Evolutionary conservation across 139 green algal species (phyloP).

Genomic region (Picochlorum sp.): DNA sequence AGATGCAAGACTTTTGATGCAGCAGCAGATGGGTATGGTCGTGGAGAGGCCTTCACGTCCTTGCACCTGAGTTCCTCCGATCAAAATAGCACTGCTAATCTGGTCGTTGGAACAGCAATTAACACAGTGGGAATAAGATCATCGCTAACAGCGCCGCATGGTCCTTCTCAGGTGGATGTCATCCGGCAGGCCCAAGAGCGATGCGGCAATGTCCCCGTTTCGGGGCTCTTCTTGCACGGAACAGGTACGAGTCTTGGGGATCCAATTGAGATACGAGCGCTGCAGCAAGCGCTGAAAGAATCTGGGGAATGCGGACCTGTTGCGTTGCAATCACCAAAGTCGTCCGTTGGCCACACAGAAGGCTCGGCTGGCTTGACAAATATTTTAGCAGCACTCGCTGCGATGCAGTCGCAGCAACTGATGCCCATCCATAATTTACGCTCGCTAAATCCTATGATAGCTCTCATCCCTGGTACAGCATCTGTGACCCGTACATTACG

Average conservation of each 20-base stretch:
- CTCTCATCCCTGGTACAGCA: too few species aligned
- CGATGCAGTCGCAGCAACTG: slow-evolving; percentile 1
- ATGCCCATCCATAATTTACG: slow-evolving; percentile 51
- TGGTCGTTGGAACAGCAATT: slow-evolving; percentile 27
- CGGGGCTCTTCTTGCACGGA: background rate
- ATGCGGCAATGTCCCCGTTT: background rate
- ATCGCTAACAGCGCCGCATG: slow-evolving; percentile 72
- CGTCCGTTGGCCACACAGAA: slow-evolving; percentile 49
- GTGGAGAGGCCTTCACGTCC: slow-evolving; percentile 34
- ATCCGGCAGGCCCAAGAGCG: background rate
- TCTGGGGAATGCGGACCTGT: slow-evolving; percentile 11
- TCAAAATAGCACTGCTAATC: too few species aligned
- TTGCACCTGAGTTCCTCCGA: slow-evolving; percentile 6
- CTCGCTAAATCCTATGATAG: slow-evolving; percentile 41
- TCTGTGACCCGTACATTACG: too few species aligned
- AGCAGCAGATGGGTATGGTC: slow-evolving; percentile 52
- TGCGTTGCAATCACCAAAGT: slow-evolving; percentile 44
- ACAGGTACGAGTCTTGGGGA: slow-evolving; percentile 70
- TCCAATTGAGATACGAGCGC: slow-evolving; percentile 66
- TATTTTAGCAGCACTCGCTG: slow-evolving; percentile 37
- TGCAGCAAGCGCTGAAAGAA: slow-evolving; percentile 11
- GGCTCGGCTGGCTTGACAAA: slow-evolving; percentile 50
- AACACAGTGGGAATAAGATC: slow-evolving; percentile 81
- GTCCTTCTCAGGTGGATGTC: slow-evolving; percentile 47
- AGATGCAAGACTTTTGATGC: slow-evolving; percentile 52